Evolutionary conservation across 345 rosid species (phyloP).

Genomic region (Heritiera littoralis): DNA sequence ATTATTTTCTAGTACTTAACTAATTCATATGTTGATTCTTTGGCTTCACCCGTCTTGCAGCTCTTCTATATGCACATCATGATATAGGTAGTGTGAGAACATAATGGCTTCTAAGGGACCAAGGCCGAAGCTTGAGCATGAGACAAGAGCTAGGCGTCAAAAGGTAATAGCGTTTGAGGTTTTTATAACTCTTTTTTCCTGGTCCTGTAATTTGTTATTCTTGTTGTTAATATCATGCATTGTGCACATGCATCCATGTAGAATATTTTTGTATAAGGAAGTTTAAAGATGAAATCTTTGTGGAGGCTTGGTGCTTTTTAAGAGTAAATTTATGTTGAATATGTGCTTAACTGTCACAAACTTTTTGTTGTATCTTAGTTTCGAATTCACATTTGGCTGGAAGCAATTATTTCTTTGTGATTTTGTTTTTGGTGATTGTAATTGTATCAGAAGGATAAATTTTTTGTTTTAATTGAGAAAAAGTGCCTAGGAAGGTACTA

Average conservation of each 20-base stretch:
- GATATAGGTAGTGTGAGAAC: slow-evolving; percentile 26
- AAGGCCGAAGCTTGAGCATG: slow-evolving; percentile 73
- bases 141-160: slow-evolving; percentile 83
- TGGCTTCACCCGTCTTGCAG: neutral
- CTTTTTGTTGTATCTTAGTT: slow-evolving; percentile 5
- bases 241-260: neutral
- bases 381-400: neutral
- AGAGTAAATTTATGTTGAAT: neutral
- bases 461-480: neutral
- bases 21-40: neutral
- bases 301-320: neutral
- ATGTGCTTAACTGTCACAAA: neutral
- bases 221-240: neutral
- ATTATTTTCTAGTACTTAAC: neutral
- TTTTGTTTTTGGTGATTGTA: neutral
- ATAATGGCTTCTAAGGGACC: slow-evolving; percentile 73
- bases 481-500: neutral
- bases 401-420: neutral
- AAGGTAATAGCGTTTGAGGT: slow-evolving; percentile 49
- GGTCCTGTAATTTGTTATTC: slow-evolving; percentile 6
- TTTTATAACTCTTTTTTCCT: neutral
- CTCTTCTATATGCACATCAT: slow-evolving; percentile 15
- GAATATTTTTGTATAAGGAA: neutral
- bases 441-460: neutral
- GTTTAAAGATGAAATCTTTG: neutral